These are phyloP conservation scores for Coprinopsis marcescibilis DNA, from an alignment of 768 basidiomycete genomes.

Conservation along the genomic window DNA sequence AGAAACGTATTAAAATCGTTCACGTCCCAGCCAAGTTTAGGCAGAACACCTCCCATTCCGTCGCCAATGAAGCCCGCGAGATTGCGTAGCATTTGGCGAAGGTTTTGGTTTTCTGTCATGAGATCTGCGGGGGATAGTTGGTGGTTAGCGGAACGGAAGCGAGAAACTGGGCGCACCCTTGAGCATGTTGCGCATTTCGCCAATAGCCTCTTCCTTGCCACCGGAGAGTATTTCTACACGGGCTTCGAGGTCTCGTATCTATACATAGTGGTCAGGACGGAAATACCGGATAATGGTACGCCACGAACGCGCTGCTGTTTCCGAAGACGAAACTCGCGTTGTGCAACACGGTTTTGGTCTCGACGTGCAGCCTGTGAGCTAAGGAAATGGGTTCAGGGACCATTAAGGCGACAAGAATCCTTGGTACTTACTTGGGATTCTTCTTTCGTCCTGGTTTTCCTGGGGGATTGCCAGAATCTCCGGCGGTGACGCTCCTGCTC, in stretches of 20 bases:
- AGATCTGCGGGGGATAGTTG: slow-evolving; percentile 61
- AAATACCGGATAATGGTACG: not conserved
- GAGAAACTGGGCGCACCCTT: slow-evolving; percentile 43
- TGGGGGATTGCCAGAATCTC: slow-evolving; percentile 31
- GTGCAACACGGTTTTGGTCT: slow-evolving; percentile 89
- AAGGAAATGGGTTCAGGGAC: slow-evolving; percentile 12
- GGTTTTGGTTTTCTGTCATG: slow-evolving; percentile 83
- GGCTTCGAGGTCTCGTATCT: slow-evolving; percentile 95
- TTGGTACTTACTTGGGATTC: slow-evolving; percentile 68
- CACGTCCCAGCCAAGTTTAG: slow-evolving; percentile 74
- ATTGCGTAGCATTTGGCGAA: slow-evolving; percentile 72
- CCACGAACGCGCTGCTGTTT: slow-evolving; percentile 77
- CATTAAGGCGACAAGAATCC: slow-evolving; percentile 1
- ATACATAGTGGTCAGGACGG: slow-evolving; percentile 4
- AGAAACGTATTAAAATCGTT: slow-evolving; percentile 77
- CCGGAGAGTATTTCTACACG: slow-evolving; percentile 93
- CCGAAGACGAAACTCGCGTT: slow-evolving; percentile 85
- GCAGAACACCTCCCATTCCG: slow-evolving; percentile 70
- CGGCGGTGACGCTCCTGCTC: not conserved
- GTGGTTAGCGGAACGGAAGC: slow-evolving; percentile 5
- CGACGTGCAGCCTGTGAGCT: slow-evolving; percentile 86
- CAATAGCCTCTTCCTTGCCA: slow-evolving; percentile 83
- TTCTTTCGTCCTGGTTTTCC: slow-evolving; percentile 81
- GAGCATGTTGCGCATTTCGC: slow-evolving; percentile 76
- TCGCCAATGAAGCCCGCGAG: slow-evolving; percentile 83